Evolutionary conservation across 148 eudicot genomes (phyloP), one percentile per base, ranked within the genome.

Genomic region (Heliamphora exappendiculata): DNA sequence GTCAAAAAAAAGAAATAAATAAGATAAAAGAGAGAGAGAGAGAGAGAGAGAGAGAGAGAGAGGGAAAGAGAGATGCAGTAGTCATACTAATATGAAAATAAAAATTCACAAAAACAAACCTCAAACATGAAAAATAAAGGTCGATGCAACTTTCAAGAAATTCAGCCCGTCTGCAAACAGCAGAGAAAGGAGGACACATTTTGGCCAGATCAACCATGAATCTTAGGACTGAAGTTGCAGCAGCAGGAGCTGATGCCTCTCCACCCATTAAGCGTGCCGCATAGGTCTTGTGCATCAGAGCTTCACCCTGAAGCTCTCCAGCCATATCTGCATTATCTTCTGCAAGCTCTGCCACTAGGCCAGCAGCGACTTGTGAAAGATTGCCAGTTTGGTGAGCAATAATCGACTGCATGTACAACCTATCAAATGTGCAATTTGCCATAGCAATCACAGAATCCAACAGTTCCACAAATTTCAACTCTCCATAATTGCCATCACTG

Each of bases 251-350:
- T 54, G 99, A 87, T 12, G 98, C 99, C 81, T 93, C 98, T 79
- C 99, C 99, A 65, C 99, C 98, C 97, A 96, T 96, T 75, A 96
- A 81, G 64, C 98, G 97, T 10, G 98, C 98, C 34, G 98, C 98
- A 86, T 96, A 96, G 24, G 99, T 96, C 81, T 88, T 96, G 78
- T 96, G 99, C 94, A 96, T 93, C 70, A 96, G 80, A 70, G 99
- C 98, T 86, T 96, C 99, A 74, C 98, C 98, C 84, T 93, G 99
- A 86, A 96, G 99, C 75, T 96, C 99, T 54, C 99, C 98, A 75
- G 86, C 86, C 87, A 88, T 93, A 87, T 91, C 97, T 76, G 87
- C 72, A 85, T 86, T 82, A 76, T 85, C 99, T 58, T 91, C 99
- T 20, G 79, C 90, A 72, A 96, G 87, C 78, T 93, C 99, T 36